These are phyloP conservation scores for Candida tropicalis DNA, from an alignment of 1,139 yeast species.

Conservation along the genomic window DNA sequence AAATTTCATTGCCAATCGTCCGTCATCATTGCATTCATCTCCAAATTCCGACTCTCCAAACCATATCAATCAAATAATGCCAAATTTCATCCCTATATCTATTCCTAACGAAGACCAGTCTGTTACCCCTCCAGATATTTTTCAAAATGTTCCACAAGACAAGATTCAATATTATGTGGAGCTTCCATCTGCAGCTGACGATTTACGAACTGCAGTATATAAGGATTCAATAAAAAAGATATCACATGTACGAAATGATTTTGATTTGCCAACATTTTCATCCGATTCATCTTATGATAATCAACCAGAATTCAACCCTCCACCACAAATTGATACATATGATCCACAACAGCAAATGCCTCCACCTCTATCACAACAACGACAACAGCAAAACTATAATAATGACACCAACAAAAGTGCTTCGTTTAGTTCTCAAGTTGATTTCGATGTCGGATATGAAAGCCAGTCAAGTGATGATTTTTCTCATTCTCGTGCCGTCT, in stretches of 20 bases:
- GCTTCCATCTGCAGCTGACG: conserved; percentile 19
- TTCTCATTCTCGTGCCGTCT: conserved; percentile 11
- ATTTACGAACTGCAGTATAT: conserved; percentile 23
- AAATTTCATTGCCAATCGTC: conserved; percentile 2
- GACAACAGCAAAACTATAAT: conserved; percentile 5
- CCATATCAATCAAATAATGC: conserved; percentile 12
- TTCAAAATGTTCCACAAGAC: conserved; percentile 12
- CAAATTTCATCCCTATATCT: conserved; percentile 12
- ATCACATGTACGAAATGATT: conserved; percentile 7
- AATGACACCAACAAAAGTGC: conserved; percentile 1
- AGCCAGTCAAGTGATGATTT: conserved; percentile 12
- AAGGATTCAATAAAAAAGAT: conserved; percentile 20
- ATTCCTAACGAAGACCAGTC: conserved; percentile 15
- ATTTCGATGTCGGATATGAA: conserved; percentile 12
- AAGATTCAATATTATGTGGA: conserved; percentile 11
- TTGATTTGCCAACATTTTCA: conserved; percentile 5
- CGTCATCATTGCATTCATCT: conserved; percentile 12
- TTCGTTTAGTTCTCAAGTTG: background rate
- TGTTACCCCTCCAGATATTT: conserved; percentile 17
- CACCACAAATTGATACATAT: no score
- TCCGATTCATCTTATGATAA: conserved; percentile 4
- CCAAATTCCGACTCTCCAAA: conserved; percentile 17
- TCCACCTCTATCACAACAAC: background rate
- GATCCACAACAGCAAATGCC: background rate
- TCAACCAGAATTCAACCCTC: background rate